phyloP scores from a whole-genome alignment of 495 filamentous ascomycete species.

The Aspergillus mulundensis region DNA sequence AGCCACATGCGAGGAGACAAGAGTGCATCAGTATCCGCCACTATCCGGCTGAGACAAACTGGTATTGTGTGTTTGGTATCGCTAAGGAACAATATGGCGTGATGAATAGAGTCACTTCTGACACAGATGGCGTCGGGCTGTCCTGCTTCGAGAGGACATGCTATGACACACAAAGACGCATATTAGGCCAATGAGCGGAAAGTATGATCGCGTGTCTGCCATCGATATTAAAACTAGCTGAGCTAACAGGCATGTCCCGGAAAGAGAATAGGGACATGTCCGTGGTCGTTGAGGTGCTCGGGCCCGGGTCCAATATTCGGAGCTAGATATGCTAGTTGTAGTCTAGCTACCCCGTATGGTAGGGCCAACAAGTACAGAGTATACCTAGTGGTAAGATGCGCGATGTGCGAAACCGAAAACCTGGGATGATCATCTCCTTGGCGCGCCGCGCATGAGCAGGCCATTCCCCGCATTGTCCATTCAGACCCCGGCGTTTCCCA shows the following conservation, averaged over 20 bases:
- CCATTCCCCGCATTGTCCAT: neutral
- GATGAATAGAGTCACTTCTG: neutral
- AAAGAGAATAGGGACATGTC: neutral
- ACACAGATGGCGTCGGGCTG: neutral
- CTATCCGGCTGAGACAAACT: neutral
- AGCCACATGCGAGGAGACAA: neutral
- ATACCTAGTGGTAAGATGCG: neutral
- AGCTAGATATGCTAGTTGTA: too few species aligned
- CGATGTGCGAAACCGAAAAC: neutral
- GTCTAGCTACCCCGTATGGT: too few species aligned
- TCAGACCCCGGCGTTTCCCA: neutral
- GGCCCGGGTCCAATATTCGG: neutral
- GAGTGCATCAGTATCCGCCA: neutral
- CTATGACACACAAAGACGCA: neutral
- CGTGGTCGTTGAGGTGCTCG: neutral
- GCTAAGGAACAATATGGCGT: neutral
- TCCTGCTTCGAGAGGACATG: neutral
- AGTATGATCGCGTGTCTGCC: neutral
- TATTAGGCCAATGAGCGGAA: neutral
- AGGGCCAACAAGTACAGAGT: too few species aligned
- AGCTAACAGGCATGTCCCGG: neutral
- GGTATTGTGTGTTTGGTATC: neutral
- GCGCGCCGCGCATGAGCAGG: neutral
- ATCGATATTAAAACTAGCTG: neutral
- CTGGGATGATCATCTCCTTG: constrained; percentile 2